Base-by-base conservation (phyloP, 2,329 filamentous ascomycete genomes). In the Sarocladiaceae sp. region DNA sequence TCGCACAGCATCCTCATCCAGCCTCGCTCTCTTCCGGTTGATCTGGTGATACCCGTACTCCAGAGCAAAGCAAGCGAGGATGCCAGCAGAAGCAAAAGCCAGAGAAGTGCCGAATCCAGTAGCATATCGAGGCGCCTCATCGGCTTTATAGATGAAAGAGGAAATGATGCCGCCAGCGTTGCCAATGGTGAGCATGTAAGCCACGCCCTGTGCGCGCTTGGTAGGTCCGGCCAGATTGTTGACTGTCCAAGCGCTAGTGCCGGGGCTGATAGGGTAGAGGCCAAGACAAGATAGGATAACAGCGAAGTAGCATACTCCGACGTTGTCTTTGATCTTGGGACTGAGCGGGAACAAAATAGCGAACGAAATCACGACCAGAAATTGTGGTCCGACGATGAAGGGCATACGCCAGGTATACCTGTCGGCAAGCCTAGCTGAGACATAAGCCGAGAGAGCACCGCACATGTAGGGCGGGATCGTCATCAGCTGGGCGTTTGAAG, bases 331-430 rank as follows among this genome's bases (percentile, higher is more conserved):
- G 2, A 74, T 64, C 8, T 70, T 58, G 3, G 60, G 64, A 0
- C 66, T 64, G 39, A 65, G 64, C 13, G 57, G 53, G 53, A 71
- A 66, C 1, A 73, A 53, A 11, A 72, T 62, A 1, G 58, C 51
- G 25, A 66, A 66, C 0, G 64, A 67, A 0, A 68, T 52, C 3
- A 68, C 55, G 1, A 71, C 54, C 1, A 60, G 57, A 0, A 60
- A 37, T 54, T 67, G 65, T 0, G 67, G 65, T 1, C 56, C 57
- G 0, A 67, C 53, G 12, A 72, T 66, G 26, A 71, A 71, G 0
- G 67, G 69, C 66, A 71, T 69, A 4, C 69, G 61, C 68, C 66
- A 70, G 1, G 58, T 59, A 22, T 60, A 66, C 1, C 62, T 57
- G 54, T 73, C 70, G 0, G 29, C 8, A 33, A 33, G n/a, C 7